A percentile compares a stretch with the other conserved stretches of the same genome.
Conservation (phyloP, 1,284 basidiomycete genomes). For the Malassezia arunalokei region DNA sequence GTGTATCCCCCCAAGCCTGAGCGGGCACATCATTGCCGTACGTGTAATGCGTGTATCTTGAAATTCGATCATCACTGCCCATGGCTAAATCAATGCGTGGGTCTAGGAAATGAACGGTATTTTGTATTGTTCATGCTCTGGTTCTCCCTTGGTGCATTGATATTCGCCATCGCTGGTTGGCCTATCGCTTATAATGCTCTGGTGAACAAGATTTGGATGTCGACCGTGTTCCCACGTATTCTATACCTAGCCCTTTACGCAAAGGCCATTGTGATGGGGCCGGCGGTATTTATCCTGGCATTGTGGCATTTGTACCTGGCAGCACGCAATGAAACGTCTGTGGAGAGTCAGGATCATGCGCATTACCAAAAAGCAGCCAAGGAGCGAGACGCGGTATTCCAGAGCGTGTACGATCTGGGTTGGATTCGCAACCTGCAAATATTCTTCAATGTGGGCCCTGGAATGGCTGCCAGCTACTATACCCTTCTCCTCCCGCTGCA, state of each 20-base stretch:
- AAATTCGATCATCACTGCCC: slow-evolving; percentile 56
- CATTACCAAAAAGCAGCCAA: slow-evolving; percentile 63
- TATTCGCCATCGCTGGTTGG: slow-evolving; percentile 23
- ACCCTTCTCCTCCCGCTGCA: slow-evolving; percentile 71
- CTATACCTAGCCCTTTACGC: slow-evolving; percentile 56
- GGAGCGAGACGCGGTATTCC: slow-evolving; percentile 56
- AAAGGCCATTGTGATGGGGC: slow-evolving; percentile 58
- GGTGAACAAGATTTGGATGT: slow-evolving; percentile 52
- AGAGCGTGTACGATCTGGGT: slow-evolving; percentile 85
- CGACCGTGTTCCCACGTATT: slow-evolving; percentile 56
- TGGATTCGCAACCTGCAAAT: slow-evolving; percentile 59
- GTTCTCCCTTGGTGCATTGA: slow-evolving; percentile 28
- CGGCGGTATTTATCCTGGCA: slow-evolving; percentile 70
- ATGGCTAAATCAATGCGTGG: slow-evolving; percentile 96
- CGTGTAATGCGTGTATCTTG: slow-evolving; percentile 80
- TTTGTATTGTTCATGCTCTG: slow-evolving; percentile 82
- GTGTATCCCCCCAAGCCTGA: slow-evolving; percentile 58
- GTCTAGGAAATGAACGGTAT: slow-evolving; percentile 85
- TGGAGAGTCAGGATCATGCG: slow-evolving; percentile 77
- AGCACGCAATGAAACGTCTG: slow-evolving; percentile 69
- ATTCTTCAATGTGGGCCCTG: slow-evolving; percentile 75
- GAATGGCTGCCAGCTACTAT: slow-evolving; percentile 43
- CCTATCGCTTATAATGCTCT: slow-evolving; percentile 12
- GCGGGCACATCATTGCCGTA: slow-evolving; percentile 86
- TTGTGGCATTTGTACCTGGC: slow-evolving; percentile 69